These are phyloP conservation scores for Termitomyces sp. DNA, from an alignment of 768 basidiomycete species.

Conservation along the genomic window DNA sequence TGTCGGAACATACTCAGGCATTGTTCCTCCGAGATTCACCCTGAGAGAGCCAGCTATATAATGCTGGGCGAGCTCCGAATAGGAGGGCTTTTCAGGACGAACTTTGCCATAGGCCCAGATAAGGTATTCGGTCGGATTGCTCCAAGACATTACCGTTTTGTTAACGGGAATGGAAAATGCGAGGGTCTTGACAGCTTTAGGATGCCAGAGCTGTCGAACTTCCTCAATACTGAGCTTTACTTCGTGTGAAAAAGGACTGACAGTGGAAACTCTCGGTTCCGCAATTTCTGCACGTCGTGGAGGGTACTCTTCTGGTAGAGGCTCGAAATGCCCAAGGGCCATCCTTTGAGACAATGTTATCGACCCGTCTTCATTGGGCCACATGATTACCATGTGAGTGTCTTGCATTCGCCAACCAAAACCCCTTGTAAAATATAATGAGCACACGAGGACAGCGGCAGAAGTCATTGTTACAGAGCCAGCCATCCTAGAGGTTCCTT, in stretches of 20 bases:
- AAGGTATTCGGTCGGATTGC: slow-evolving; percentile 23
- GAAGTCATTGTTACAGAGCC: slow-evolving; percentile 34
- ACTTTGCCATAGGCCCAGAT: slow-evolving; percentile 36
- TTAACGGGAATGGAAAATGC: slow-evolving; percentile 39
- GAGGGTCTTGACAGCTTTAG: slow-evolving; percentile 27
- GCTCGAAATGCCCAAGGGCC: slow-evolving; percentile 40
- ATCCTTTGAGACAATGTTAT: slow-evolving; percentile 55
- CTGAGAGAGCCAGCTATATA: slow-evolving; percentile 27
- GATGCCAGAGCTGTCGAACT: slow-evolving; percentile 19
- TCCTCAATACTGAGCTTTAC: neutral
- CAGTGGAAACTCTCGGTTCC: slow-evolving; percentile 28
- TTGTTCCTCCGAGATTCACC: slow-evolving; percentile 27
- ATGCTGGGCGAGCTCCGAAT: slow-evolving; percentile 22
- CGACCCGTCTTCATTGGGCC: slow-evolving; percentile 42
- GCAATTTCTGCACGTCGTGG: slow-evolving; percentile 37
- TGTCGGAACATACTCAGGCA: slow-evolving; percentile 13
- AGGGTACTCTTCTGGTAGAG: slow-evolving; percentile 36
- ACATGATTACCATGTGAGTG: slow-evolving; percentile 53
- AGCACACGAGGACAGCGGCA: neutral
- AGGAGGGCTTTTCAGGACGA: slow-evolving; percentile 18
- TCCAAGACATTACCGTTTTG: slow-evolving; percentile 22
- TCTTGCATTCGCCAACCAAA: slow-evolving; percentile 45
- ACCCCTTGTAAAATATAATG: slow-evolving; percentile 27
- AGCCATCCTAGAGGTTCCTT: slow-evolving; percentile 44
- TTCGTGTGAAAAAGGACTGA: slow-evolving; percentile 12